Evolutionary conservation across 805 yeast species (phyloP), one percentile per base, ranked within the genome.

Genomic region (Wickerhamomyces mucosus): DNA sequence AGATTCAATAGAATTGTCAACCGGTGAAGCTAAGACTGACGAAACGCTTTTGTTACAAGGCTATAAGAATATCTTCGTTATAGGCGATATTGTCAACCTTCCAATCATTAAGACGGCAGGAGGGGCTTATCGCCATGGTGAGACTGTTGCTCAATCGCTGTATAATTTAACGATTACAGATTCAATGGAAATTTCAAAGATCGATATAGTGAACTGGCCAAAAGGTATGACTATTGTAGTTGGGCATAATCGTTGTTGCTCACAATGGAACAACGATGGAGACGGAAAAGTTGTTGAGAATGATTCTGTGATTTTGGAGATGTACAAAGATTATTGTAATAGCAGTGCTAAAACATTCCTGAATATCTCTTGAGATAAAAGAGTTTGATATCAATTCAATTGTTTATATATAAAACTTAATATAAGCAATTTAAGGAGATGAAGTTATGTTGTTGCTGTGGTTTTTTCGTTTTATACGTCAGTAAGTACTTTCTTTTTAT

Each of bases 21-120:
- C 27, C 16, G 34, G 36, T 12, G 59, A 56, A 34, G 46, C 46
- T 4, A 41, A 37, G 4, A 44, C 44, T 35, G 47, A 50, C 28
- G 52, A 48, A 9, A 46, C 47, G 29, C 35, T 53, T 22, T 43
- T 50, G 23, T 36, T 48, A 37, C 27, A 39, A 32, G 44, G 33
- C 8, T 33, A 39, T 14, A 35, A 38, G 3, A 56, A 62, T 29
- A 39, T 61, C 10, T 61, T 57, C 41, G 59, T 55, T 26, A 40
- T 55, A 18, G 67, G 67, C 15, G 67, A 62, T 37, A 37, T 61
- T 20, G 47, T 45, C 10, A 53, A 57, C 18, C 31, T 55, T 18
- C 55, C 54, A n/a, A 55, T 60, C 24, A 56, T 61, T 35, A 62
- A 61, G 41, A 56, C 60, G 4, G 65, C 66, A 5, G 66, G 66